phyloP scores from a whole-genome alignment of 306 rosid species.

The Albizia julibrissin region DNA sequence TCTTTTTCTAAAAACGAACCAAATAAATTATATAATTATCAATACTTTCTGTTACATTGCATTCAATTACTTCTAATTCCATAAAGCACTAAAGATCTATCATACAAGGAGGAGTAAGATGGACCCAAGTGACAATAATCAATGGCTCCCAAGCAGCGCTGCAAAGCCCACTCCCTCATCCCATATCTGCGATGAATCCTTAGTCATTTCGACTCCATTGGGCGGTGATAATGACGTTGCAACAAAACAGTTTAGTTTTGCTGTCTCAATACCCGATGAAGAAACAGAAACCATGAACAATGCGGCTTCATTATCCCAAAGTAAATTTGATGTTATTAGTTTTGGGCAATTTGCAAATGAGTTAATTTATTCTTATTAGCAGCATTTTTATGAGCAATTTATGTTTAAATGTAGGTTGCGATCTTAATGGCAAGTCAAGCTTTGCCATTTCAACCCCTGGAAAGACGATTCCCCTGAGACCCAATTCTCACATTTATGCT shows the following conservation, averaged over 20 bases:
- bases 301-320: not conserved
- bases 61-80: no score
- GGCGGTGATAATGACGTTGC: not conserved
- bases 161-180: not conserved
- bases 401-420: not conserved
- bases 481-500: not conserved
- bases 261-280: not conserved
- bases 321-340: not conserved
- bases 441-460: not conserved
- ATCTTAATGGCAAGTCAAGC: not conserved
- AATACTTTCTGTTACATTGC: no score
- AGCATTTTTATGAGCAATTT: not conserved
- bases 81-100: not conserved
- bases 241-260: not conserved
- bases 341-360: not conserved
- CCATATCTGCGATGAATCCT: not conserved
- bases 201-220: not conserved
- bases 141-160: not conserved
- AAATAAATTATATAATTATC: no score
- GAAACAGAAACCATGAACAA: not conserved
- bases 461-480: not conserved
- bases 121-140: no score
- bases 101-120: not conserved
- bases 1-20: no score
- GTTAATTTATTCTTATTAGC: not conserved